phyloP scores from a whole-genome alignment of 1,284 basidiomycete species.

The Ceratobasidium sp. region DNA sequence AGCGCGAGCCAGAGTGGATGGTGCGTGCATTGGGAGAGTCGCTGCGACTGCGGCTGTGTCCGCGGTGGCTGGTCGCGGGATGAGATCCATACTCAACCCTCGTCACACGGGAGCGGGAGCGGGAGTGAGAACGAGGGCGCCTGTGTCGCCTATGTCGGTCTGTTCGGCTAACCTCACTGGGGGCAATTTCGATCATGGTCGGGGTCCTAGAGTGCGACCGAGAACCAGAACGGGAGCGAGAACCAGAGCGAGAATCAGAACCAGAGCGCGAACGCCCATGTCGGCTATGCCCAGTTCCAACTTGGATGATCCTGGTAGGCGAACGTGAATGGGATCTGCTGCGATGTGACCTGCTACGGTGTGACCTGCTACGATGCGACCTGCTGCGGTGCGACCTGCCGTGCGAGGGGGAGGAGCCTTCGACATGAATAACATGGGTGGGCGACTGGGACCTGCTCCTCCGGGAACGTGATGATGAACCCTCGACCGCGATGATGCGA shows the following conservation, averaged over 20 bases:
- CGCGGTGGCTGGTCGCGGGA: not conserved
- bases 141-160: not conserved
- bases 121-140: conserved; percentile 3
- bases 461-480: not conserved
- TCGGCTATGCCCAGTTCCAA: not conserved
- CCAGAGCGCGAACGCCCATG: not conserved
- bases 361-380: not conserved
- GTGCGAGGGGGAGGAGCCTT: no score
- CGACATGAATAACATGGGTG: conserved; percentile 14
- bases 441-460: not conserved
- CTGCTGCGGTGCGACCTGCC: not conserved
- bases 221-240: not conserved
- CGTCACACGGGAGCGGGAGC: not conserved
- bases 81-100: conserved; percentile 1
- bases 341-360: not conserved
- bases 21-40: conserved; percentile 16
- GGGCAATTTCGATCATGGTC: not conserved
- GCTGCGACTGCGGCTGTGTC: conserved; percentile 19
- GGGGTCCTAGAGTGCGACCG: conserved; percentile 5
- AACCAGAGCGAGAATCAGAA: not conserved
- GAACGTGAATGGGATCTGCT: conserved; percentile 1
- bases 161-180: not conserved
- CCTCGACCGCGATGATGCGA: not conserved
- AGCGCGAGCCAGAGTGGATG: conserved; percentile 13
- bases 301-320: conserved; percentile 14